Evolutionary conservation across 2,329 filamentous ascomycete genomes (phyloP).

Genomic region (Penicillium sp.): DNA sequence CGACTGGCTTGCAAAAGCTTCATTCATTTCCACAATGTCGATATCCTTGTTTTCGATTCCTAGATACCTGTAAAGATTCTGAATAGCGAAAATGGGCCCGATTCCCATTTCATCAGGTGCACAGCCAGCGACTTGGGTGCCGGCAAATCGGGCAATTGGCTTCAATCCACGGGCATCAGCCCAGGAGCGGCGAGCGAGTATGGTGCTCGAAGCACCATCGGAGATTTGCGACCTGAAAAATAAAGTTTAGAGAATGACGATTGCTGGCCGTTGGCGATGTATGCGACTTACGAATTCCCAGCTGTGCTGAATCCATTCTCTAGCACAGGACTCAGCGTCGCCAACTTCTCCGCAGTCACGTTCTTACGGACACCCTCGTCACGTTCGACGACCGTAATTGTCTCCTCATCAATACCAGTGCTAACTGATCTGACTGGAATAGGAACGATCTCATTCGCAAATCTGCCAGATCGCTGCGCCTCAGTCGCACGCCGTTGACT

Average conservation of each 20-base stretch:
- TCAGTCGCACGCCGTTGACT: slow-evolving; percentile 72
- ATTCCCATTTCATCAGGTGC: slow-evolving; percentile 92
- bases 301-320: slow-evolving; percentile 77
- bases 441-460: slow-evolving; percentile 77
- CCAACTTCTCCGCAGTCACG: slow-evolving; percentile 69
- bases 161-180: slow-evolving; percentile 75
- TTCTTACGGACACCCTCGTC: slow-evolving; percentile 81
- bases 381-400: slow-evolving; percentile 62
- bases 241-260: not conserved
- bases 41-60: slow-evolving; percentile 70
- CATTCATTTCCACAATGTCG: slow-evolving; percentile 90
- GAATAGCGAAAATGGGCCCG: slow-evolving; percentile 82
- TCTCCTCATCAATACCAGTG: slow-evolving; percentile 59
- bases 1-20: slow-evolving; percentile 68
- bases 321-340: slow-evolving; percentile 84
- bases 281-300: slow-evolving; percentile 62
- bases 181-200: slow-evolving; percentile 82
- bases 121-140: slow-evolving; percentile 73
- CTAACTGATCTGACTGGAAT: slow-evolving; percentile 69
- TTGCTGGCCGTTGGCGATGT: not conserved
- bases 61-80: slow-evolving; percentile 71
- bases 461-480: slow-evolving; percentile 69
- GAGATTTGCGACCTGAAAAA: slow-evolving; percentile 67
- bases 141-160: slow-evolving; percentile 70
- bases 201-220: slow-evolving; percentile 80